Percentiles rank a stretch among this genome's conserved stretches.
Conservation (phyloP, 495 filamentous ascomycete species). For the Aspergillus indologenus region DNA sequence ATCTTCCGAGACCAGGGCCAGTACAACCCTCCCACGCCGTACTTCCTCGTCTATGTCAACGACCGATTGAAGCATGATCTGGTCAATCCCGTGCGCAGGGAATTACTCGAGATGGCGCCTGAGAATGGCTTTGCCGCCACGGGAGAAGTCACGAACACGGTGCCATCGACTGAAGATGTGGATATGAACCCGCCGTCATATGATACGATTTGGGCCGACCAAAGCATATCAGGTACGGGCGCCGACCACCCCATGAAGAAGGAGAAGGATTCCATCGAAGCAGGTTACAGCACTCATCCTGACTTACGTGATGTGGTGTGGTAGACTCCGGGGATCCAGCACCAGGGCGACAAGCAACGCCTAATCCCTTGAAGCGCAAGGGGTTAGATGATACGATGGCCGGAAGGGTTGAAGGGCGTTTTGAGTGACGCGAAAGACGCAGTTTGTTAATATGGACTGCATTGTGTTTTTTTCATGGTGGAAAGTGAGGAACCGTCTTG, state of each 20-base stretch:
- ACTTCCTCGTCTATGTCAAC: slow-evolving; percentile 83
- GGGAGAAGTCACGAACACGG: slow-evolving; percentile 23
- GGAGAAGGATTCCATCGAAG: slow-evolving; percentile 2
- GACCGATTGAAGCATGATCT: slow-evolving; percentile 58
- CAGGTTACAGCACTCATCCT: slow-evolving; percentile 17
- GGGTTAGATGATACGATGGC: slow-evolving; percentile 23
- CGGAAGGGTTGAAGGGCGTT: too few species aligned
- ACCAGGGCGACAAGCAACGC: slow-evolving; percentile 9
- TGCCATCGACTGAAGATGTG: slow-evolving; percentile 19
- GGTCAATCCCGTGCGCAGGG: slow-evolving; percentile 58
- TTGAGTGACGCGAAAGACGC: background rate
- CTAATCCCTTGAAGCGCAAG: slow-evolving; percentile 37
- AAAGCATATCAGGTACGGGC: slow-evolving; percentile 31
- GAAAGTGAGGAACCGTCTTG: too few species aligned
- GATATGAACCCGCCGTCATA: slow-evolving; percentile 34
- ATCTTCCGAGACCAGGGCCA: slow-evolving; percentile 64
- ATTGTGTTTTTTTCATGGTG: too few species aligned
- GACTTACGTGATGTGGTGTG: slow-evolving; percentile 25
- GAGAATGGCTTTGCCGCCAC: slow-evolving; percentile 18
- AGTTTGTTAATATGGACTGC: too few species aligned
- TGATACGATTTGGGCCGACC: slow-evolving; percentile 23
- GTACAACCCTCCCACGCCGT: slow-evolving; percentile 68
- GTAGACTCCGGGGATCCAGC: slow-evolving; percentile 27
- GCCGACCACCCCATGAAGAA: slow-evolving; percentile 16
- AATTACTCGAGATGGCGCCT: slow-evolving; percentile 28